A percentile compares a stretch with the other conserved stretches of the same genome.
phyloP scores from a whole-genome alignment of 2,329 filamentous ascomycete species.

The Colletotrichum endophyticum region DNA sequence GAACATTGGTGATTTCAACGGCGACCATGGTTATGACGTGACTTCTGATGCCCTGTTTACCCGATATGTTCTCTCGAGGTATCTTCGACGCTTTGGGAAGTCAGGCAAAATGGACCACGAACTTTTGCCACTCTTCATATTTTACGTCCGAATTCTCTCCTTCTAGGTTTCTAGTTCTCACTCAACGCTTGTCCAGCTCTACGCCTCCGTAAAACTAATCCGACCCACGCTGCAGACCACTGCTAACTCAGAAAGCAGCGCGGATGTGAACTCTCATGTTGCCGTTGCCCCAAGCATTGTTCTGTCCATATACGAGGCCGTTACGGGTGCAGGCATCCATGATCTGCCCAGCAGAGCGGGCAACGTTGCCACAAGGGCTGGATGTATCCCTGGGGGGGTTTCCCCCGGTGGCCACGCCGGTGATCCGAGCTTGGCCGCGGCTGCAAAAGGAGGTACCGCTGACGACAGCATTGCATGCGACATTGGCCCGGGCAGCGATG shows the following conservation, averaged over 20 bases:
- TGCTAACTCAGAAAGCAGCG: not conserved
- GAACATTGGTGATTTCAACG: not conserved
- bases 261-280: slow-evolving; percentile 4
- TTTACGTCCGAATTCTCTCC: not conserved
- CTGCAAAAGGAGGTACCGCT: slow-evolving; percentile 6
- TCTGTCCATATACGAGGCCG: slow-evolving; percentile 1
- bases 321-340: slow-evolving; percentile 8
- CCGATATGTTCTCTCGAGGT: not conserved
- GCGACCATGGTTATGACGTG: not conserved
- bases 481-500: slow-evolving; percentile 8
- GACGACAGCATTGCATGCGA: slow-evolving; percentile 1
- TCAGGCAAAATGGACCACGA: not conserved
- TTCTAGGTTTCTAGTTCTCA: not conserved
- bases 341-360: slow-evolving; percentile 2
- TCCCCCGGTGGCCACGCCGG: not conserved
- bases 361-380: slow-evolving; percentile 4
- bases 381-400: slow-evolving; percentile 1
- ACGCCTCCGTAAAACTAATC: not conserved
- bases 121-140: not conserved
- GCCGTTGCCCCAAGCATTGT: slow-evolving; percentile 1
- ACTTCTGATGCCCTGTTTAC: not conserved
- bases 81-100: not conserved
- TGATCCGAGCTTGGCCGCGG: slow-evolving; percentile 6
- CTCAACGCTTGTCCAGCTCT: not conserved
- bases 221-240: not conserved